These are phyloP conservation scores for Aspergillus terreus DNA, from an alignment of 2,329 filamentous ascomycete species.

Conservation along the genomic window DNA sequence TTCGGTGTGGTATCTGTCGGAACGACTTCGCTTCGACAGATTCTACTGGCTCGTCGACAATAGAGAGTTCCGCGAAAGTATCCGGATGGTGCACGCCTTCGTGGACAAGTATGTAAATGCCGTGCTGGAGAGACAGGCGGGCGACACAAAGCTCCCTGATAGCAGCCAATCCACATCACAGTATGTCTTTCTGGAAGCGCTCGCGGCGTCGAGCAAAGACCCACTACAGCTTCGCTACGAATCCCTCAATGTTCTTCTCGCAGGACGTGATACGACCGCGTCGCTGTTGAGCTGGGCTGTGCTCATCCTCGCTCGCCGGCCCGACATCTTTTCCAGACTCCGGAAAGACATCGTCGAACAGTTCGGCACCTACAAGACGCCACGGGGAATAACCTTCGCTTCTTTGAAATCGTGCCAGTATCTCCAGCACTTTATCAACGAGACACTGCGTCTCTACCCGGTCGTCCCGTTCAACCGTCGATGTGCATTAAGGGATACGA, in stretches of 20 bases:
- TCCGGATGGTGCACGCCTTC: constrained; percentile 8
- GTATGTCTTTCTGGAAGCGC: constrained; percentile 49
- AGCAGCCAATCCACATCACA: constrained; percentile 22
- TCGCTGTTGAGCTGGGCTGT: constrained; percentile 37
- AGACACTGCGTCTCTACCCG: constrained; percentile 42
- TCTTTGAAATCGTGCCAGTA: constrained; percentile 37
- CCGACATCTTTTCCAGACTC: constrained; percentile 6
- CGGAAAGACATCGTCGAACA: constrained; percentile 9
- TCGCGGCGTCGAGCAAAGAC: constrained; percentile 45
- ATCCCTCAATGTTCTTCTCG: constrained; percentile 48
- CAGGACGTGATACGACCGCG: constrained; percentile 53
- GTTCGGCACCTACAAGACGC: constrained; percentile 21
- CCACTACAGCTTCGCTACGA: constrained; percentile 45
- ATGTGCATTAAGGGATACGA: constrained; percentile 37
- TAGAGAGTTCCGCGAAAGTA: constrained; percentile 5
- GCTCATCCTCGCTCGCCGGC: constrained; percentile 9
- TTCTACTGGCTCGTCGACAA: constrained; percentile 10
- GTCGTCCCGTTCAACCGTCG: constrained; percentile 44
- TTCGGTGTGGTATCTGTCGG: constrained; percentile 22
- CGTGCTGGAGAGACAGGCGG: constrained; percentile 16
- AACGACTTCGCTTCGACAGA: constrained; percentile 10
- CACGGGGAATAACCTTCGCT: constrained; percentile 39
- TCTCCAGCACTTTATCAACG: constrained; percentile 33
- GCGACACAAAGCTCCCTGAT: constrained; percentile 19
- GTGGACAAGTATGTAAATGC: constrained; percentile 8